phyloP scores from a whole-genome alignment of 345 rosid species.

The Boechera stricta region DNA sequence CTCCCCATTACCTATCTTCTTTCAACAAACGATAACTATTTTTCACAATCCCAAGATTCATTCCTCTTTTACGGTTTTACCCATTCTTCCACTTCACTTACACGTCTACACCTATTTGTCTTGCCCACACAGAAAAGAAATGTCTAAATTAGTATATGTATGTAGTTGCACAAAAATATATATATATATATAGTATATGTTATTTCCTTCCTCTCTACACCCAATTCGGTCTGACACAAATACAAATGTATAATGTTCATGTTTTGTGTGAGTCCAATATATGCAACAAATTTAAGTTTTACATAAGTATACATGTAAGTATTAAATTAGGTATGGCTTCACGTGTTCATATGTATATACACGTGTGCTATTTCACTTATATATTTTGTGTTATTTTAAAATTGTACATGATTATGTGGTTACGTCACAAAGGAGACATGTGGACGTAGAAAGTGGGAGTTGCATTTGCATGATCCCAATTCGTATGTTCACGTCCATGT shows the following conservation, averaged over 20 bases:
- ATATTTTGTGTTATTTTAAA: background rate
- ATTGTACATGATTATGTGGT: constrained; percentile 18
- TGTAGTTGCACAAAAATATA: too few species aligned
- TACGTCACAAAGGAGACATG: constrained; percentile 35
- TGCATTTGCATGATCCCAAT: constrained; percentile 35
- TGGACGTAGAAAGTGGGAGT: constrained; percentile 34
- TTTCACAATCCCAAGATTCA: background rate
- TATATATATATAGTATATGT: background rate
- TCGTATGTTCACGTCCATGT: constrained; percentile 27
- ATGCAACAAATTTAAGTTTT: background rate
- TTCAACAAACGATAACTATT: background rate
- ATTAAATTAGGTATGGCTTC: background rate
- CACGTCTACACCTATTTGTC: background rate
- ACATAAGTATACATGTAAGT: background rate
- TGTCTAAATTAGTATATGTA: too few species aligned
- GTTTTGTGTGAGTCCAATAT: background rate
- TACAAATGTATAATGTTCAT: background rate
- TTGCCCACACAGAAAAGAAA: too few species aligned
- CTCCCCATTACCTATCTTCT: too few species aligned
- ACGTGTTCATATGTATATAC: background rate
- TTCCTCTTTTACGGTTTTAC: background rate
- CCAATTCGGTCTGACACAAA: background rate
- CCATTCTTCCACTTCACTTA: too few species aligned
- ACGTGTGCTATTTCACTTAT: constrained; percentile 13
- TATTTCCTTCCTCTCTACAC: background rate